Evolutionary conservation across 208 protist genomes (phyloP).

Genomic region (Trypanosomatidae sp.): DNA sequence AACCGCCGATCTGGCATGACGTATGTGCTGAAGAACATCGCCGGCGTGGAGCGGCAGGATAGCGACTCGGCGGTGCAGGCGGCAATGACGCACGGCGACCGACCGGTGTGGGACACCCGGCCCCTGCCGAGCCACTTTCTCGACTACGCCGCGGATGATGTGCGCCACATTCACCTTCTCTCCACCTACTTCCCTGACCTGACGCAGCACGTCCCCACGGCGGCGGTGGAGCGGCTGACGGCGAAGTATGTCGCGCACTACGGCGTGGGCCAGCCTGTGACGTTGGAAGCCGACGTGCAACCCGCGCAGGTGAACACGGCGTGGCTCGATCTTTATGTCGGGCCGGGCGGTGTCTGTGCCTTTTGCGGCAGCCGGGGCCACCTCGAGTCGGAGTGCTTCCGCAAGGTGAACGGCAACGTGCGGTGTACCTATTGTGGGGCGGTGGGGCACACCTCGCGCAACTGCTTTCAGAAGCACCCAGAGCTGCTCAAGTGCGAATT

Average conservation of each 20-base stretch:
- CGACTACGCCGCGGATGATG: constrained; percentile 88
- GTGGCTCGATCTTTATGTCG: constrained; percentile 80
- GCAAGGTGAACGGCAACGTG: constrained; percentile 48
- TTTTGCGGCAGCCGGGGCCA: constrained; percentile 82
- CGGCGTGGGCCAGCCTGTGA: constrained; percentile 51
- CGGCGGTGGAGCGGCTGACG: constrained; percentile 64
- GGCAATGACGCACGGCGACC: constrained; percentile 81
- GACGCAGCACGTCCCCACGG: constrained; percentile 20
- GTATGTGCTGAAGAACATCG: constrained; percentile 80
- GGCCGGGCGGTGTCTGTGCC: constrained; percentile 67
- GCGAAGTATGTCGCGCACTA: constrained; percentile 82
- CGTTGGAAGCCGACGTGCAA: constrained; percentile 62
- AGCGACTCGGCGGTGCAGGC: constrained; percentile 76
- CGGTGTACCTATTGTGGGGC: constrained; percentile 65
- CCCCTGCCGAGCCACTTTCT: constrained; percentile 88
- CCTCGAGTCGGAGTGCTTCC: constrained; percentile 86
- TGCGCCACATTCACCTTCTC: constrained; percentile 85
- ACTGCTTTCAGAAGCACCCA: constrained; percentile 80
- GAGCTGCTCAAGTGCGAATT: constrained; percentile 83
- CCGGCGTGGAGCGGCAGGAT: constrained; percentile 69
- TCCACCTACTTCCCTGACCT: constrained; percentile 25
- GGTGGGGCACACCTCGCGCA: constrained; percentile 68
- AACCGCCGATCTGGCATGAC: constrained; percentile 84
- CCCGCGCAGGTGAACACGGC: constrained; percentile 71
- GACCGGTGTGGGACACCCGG: constrained; percentile 88